phyloP scores from a whole-genome alignment of 2,329 filamentous ascomycete genomes.

The Nemania bipapillata region DNA sequence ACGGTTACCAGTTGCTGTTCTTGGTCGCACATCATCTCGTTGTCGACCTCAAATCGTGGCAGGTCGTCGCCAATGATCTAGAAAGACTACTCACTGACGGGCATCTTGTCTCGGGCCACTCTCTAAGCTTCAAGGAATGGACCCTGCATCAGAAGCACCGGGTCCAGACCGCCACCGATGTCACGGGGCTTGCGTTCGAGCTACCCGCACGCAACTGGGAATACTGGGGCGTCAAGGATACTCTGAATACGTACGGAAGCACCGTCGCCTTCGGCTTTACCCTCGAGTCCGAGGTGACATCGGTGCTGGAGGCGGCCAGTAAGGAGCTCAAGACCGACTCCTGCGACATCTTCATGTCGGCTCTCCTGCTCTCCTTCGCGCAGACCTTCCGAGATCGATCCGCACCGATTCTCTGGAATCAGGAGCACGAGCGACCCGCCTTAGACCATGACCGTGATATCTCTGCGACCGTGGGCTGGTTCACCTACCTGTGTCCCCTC shows the following conservation, averaged over 20 bases:
- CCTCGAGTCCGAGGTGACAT: constrained; percentile 57
- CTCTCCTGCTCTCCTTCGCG: constrained; percentile 65
- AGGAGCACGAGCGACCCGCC: constrained; percentile 61
- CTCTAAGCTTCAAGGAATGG: constrained; percentile 63
- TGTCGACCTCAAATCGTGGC: constrained; percentile 64
- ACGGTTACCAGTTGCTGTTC: constrained; percentile 61
- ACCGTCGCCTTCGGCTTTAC: constrained; percentile 57
- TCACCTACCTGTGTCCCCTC: constrained; percentile 67
- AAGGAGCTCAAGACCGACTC: constrained; percentile 63
- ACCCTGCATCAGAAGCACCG: constrained; percentile 58
- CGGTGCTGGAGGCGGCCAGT: constrained; percentile 58
- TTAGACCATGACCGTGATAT: constrained; percentile 62
- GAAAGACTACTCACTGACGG: constrained; percentile 61
- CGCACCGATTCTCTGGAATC: constrained; percentile 65
- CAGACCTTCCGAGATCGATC: constrained; percentile 65
- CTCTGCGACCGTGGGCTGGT: constrained; percentile 69
- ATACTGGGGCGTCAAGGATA: constrained; percentile 61
- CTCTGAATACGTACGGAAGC: constrained; percentile 60
- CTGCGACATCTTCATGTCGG: constrained; percentile 65
- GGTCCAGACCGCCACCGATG: constrained; percentile 47
- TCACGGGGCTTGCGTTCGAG: constrained; percentile 54
- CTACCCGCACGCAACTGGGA: constrained; percentile 55
- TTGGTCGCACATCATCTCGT: constrained; percentile 64
- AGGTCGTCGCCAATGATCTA: constrained; percentile 61
- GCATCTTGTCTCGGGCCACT: constrained; percentile 57